Percentiles rank a stretch among this genome's conserved stretches.
Evolutionary conservation across 345 rosid genomes (phyloP).

Genomic region (Brassica incana): DNA sequence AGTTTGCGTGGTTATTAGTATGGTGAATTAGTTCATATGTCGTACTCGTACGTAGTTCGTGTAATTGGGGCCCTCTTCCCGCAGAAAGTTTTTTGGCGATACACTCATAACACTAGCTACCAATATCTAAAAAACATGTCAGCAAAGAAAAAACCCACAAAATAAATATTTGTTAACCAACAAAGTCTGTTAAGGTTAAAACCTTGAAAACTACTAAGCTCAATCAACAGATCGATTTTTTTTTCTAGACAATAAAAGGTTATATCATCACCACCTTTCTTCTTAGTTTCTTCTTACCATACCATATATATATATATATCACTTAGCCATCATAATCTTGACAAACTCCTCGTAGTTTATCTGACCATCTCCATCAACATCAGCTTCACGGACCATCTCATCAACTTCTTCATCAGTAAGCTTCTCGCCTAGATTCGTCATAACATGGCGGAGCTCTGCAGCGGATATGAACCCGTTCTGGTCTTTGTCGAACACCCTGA

Average conservation of each 20-base stretch:
- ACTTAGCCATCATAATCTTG: no score
- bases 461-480: no score
- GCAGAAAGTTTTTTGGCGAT: background rate
- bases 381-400: no score
- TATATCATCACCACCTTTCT: conserved; percentile 13
- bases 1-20: background rate
- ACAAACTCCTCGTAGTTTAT: no score
- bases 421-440: no score
- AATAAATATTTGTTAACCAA: background rate
- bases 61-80: background rate
- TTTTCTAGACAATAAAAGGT: background rate
- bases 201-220: background rate
- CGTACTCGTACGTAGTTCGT: background rate
- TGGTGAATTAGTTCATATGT: background rate
- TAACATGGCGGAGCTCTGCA: no score
- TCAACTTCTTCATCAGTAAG: no score
- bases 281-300: background rate
- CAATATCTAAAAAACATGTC: background rate
- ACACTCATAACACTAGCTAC: background rate
- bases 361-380: no score
- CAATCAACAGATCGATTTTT: background rate
- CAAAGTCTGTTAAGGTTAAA: background rate
- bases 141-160: background rate
- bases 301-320: background rate
- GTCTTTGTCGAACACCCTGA: no score